Evolutionary conservation across 1,139 yeast species (phyloP).

Genomic region (Geotrichum candidum): DNA sequence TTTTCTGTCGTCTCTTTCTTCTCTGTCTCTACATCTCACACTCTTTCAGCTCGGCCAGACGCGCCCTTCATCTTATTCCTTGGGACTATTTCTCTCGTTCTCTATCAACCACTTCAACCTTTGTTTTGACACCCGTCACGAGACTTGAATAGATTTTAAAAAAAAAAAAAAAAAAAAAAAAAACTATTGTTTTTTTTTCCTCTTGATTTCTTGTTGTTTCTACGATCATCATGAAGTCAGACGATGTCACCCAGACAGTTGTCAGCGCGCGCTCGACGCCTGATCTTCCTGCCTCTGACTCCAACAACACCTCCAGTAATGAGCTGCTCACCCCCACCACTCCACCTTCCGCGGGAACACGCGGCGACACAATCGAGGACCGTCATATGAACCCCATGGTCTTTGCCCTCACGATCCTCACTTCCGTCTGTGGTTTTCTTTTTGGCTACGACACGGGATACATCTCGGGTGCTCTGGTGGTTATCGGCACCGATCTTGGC

Average conservation of each 20-base stretch:
- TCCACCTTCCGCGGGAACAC: not conserved
- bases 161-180: no score
- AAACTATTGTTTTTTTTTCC: not conserved
- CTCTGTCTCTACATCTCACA: no score
- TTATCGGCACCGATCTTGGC: conserved; percentile 62
- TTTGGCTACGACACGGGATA: conserved; percentile 97
- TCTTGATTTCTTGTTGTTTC: not conserved
- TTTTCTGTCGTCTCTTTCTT: no score
- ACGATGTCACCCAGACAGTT: not conserved
- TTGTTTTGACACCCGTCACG: no score
- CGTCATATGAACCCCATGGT: conserved; percentile 46
- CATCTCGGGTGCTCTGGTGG: conserved; percentile 84
- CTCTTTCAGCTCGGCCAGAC: no score
- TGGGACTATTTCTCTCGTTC: no score
- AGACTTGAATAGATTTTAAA: no score
- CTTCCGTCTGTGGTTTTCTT: conserved; percentile 91
- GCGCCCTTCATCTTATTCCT: no score
- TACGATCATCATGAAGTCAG: not conserved
- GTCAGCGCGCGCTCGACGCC: not conserved
- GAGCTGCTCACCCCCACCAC: not conserved
- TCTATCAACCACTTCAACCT: no score
- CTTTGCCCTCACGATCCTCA: conserved; percentile 62
- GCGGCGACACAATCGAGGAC: conserved; percentile 1
- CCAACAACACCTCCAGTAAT: not conserved
- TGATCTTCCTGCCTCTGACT: not conserved